These are phyloP conservation scores for Selaginella tamariscina DNA, from an alignment of 75 land plant species.

Conservation along the genomic window DNA sequence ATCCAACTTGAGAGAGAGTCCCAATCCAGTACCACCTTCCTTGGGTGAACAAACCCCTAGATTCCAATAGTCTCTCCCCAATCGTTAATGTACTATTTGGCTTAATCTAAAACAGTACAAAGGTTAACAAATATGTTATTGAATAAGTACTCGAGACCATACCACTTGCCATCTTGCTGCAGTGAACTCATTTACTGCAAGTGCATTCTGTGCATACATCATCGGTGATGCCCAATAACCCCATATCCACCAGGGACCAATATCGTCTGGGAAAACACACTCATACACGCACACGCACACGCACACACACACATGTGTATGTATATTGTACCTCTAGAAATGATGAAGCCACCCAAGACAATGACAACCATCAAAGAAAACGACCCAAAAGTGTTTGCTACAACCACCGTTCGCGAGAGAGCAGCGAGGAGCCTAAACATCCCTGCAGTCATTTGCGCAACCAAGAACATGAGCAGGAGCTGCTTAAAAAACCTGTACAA, in stretches of 20 bases:
- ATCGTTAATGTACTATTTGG: background rate
- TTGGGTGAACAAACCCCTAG: conserved; percentile 2
- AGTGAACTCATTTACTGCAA: conserved; percentile 4
- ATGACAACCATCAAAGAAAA: background rate
- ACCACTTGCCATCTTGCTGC: conserved; percentile 5
- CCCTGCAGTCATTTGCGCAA: background rate
- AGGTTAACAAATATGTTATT: too few species aligned
- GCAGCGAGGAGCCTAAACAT: background rate
- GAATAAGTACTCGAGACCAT: too few species aligned
- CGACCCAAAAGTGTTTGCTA: background rate
- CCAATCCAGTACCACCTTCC: conserved; percentile 7
- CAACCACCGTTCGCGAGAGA: background rate
- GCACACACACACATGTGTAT: too few species aligned
- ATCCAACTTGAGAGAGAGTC: background rate
- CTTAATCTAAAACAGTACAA: background rate
- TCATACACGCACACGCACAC: too few species aligned
- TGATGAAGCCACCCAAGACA: background rate
- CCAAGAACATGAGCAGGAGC: background rate
- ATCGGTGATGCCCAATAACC: conserved; percentile 5
- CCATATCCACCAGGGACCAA: conserved; percentile 10
- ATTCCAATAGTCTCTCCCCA: background rate
- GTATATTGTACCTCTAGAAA: conserved; percentile 4
- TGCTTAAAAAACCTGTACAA: conserved; percentile 5
- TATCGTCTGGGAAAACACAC: background rate
- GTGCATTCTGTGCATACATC: conserved; percentile 12